These are phyloP conservation scores for Irpex lacteus DNA, from an alignment of 1,284 basidiomycete species.

Conservation along the genomic window DNA sequence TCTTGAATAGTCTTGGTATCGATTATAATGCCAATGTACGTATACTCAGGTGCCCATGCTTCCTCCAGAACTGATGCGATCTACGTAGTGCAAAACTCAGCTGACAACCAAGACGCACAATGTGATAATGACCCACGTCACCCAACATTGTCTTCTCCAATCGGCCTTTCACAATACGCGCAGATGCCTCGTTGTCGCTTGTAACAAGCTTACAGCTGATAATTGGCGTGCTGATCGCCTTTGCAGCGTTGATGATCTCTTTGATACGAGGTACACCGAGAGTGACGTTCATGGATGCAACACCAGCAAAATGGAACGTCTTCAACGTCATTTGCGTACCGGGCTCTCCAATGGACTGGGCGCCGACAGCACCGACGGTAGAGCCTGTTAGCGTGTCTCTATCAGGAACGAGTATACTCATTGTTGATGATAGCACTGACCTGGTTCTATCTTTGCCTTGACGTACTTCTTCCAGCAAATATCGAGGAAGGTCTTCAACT, in stretches of 20 bases:
- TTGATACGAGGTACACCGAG: slow-evolving; percentile 99
- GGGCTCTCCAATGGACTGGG: slow-evolving; percentile 99
- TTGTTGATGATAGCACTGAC: slow-evolving; percentile 33
- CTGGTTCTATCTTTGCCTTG: slow-evolving; percentile 93
- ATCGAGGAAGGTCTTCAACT: slow-evolving; percentile 79
- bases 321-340: slow-evolving; percentile 99
- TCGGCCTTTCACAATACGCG: slow-evolving; percentile 96
- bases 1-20: slow-evolving; percentile 89
- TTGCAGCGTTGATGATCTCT: slow-evolving; percentile 99
- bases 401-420: neutral
- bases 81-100: slow-evolving; percentile 35
- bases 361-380: slow-evolving; percentile 97
- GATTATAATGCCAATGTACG: slow-evolving; percentile 92
- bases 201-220: slow-evolving; percentile 95
- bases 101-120: neutral
- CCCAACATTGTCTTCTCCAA: slow-evolving; percentile 95
- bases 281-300: slow-evolving; percentile 99
- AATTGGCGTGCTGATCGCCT: slow-evolving; percentile 96
- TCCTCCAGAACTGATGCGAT: slow-evolving; percentile 93
- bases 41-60: slow-evolving; percentile 91
- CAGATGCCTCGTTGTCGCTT: slow-evolving; percentile 82
- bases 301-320: slow-evolving; percentile 99
- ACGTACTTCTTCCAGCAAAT: slow-evolving; percentile 91
- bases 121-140: slow-evolving; percentile 58
- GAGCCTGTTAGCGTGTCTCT: slow-evolving; percentile 54